Percentiles rank a stretch among this genome's conserved stretches.
phyloP scores from a whole-genome alignment of 225 moss, liverwort and hornwort species.

The Marchantia paleacea region DNA sequence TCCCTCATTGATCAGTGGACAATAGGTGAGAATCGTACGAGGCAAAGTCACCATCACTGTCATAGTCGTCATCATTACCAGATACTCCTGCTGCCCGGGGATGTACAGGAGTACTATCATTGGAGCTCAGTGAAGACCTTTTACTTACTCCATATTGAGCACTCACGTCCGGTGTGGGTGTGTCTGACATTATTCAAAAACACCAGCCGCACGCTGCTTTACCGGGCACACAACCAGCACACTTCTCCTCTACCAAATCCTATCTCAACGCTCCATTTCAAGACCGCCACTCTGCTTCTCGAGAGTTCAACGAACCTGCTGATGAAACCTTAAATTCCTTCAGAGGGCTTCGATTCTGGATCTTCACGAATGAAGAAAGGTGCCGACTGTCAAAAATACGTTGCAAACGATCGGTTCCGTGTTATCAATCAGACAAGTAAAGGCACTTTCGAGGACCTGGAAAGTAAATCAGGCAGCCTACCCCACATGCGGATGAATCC shows the following conservation, averaged over 20 bases:
- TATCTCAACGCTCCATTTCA: conserved; percentile 29
- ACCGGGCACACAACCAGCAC: conserved; percentile 18
- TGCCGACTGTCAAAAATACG: conserved; percentile 20
- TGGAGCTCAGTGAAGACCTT: conserved; percentile 71
- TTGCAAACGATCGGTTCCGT: conserved; percentile 9
- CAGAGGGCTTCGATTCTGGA: conserved; percentile 3
- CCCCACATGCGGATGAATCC: conserved; percentile 3
- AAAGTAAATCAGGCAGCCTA: conserved; percentile 13
- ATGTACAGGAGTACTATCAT: conserved; percentile 62
- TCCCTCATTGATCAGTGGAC: conserved; percentile 38
- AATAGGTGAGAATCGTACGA: conserved; percentile 61
- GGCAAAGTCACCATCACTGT: conserved; percentile 70
- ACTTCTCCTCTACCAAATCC: conserved; percentile 26
- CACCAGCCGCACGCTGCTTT: conserved; percentile 37
- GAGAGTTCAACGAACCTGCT: conserved; percentile 25
- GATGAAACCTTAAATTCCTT: conserved; percentile 10
- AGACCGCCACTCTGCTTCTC: conserved; percentile 9
- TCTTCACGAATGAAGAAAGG: conserved; percentile 11
- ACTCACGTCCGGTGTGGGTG: conserved; percentile 51
- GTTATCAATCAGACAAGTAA: neutral
- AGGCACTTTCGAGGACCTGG: neutral
- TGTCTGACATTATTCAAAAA: conserved; percentile 49
- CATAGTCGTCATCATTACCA: conserved; percentile 75
- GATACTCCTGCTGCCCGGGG: conserved; percentile 58
- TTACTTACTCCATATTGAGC: conserved; percentile 70